These are phyloP conservation scores for Daedalea quercina DNA, from an alignment of 768 basidiomycete species.

Conservation along the genomic window DNA sequence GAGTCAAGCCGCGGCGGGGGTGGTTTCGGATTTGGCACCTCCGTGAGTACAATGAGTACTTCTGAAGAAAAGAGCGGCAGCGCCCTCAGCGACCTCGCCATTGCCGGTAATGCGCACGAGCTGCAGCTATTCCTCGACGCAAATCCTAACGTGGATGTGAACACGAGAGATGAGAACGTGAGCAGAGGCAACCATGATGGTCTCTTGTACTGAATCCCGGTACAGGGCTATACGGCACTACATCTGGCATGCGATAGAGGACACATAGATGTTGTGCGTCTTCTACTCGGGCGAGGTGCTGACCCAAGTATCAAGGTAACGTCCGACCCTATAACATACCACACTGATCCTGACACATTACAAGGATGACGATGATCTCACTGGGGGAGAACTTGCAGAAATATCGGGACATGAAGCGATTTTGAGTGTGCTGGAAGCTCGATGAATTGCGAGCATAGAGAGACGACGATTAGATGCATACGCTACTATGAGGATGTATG, in stretches of 20 bases:
- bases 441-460: background rate
- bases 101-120: slow-evolving; percentile 44
- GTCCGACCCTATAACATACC: slow-evolving; percentile 1
- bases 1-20: slow-evolving; percentile 13
- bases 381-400: slow-evolving; percentile 52
- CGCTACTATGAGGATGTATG: background rate
- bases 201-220: slow-evolving; percentile 2
- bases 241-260: slow-evolving; percentile 88
- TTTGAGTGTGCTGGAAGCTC: slow-evolving; percentile 26
- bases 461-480: background rate
- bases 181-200: slow-evolving; percentile 17
- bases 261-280: slow-evolving; percentile 43
- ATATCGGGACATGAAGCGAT: slow-evolving; percentile 53
- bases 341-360: background rate
- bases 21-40: slow-evolving; percentile 46
- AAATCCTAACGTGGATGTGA: slow-evolving; percentile 39
- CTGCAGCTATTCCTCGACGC: slow-evolving; percentile 38
- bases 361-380: slow-evolving; percentile 65
- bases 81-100: slow-evolving; percentile 55
- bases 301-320: slow-evolving; percentile 57
- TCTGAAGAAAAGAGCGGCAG: slow-evolving; percentile 31
- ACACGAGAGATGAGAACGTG: slow-evolving; percentile 71
- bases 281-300: slow-evolving; percentile 60
- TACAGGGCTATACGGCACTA: slow-evolving; percentile 80
- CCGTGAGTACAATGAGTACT: slow-evolving; percentile 51